phyloP scores from a whole-genome alignment of 176 grass and related monocot species.

The Zizania latifolia region DNA sequence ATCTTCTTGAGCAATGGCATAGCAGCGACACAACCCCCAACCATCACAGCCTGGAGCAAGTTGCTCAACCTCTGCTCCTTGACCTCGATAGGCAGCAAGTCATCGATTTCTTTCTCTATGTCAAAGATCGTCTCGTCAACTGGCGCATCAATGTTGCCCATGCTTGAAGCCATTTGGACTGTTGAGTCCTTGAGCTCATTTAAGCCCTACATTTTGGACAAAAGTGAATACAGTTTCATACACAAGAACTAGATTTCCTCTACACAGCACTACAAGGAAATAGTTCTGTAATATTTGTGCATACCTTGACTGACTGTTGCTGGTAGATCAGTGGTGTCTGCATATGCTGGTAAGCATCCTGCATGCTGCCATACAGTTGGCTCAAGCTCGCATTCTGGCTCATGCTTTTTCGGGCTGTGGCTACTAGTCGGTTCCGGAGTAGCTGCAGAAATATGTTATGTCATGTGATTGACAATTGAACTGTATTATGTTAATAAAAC shows the following conservation, averaged over 20 bases:
- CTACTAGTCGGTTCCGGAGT: conserved; percentile 72
- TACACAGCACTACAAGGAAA: not conserved
- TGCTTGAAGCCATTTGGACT: conserved; percentile 74
- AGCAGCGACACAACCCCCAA: conserved; percentile 69
- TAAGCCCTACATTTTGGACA: conserved; percentile 44
- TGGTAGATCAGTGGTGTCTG: conserved; percentile 82
- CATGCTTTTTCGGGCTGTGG: conserved; percentile 64
- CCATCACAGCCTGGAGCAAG: conserved; percentile 70
- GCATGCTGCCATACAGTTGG: conserved; percentile 86
- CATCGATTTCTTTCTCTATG: conserved; percentile 93
- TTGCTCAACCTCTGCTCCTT: conserved; percentile 95
- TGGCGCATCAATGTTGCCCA: conserved; percentile 84
- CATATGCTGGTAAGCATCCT: conserved; percentile 83
- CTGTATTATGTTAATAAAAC: not conserved
- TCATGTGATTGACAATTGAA: not conserved
- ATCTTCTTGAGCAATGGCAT: conserved; percentile 95
- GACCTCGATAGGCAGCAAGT: conserved; percentile 87
- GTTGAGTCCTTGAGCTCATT: conserved; percentile 91
- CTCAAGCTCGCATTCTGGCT: conserved; percentile 79
- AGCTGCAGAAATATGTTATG: conserved; percentile 48
- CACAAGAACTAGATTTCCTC: not conserved
- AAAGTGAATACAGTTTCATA: not conserved
- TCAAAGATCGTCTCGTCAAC: conserved; percentile 85
- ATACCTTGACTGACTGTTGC: conserved; percentile 48
- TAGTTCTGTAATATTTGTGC: not conserved